Conservation (phyloP, 1,139 yeast genomes). For the Pichia norvegensis region DNA sequence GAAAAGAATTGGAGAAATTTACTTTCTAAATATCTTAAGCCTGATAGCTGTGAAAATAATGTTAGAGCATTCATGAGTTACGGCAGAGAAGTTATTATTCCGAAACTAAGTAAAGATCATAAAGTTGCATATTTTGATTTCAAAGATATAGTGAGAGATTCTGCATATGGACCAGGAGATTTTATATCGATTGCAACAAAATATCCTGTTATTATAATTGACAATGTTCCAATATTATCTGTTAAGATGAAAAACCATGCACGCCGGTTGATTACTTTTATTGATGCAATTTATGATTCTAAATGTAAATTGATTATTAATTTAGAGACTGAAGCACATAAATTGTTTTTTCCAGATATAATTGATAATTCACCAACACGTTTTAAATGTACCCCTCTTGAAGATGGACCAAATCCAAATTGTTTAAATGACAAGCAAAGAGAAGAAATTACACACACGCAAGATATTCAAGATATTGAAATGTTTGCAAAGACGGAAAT, state of each 20-base stretch:
- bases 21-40: slow-evolving; percentile 19
- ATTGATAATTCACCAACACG: slow-evolving; percentile 3
- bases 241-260: slow-evolving; percentile 61
- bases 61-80: slow-evolving; percentile 40
- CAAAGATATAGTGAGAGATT: slow-evolving; percentile 48
- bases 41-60: slow-evolving; percentile 20
- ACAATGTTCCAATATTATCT: slow-evolving; percentile 54
- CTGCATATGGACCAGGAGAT: slow-evolving; percentile 54
- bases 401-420: slow-evolving; percentile 14
- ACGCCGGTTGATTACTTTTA: slow-evolving; percentile 52
- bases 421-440: slow-evolving; percentile 7
- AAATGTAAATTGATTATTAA: slow-evolving; percentile 51
- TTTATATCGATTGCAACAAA: slow-evolving; percentile 60
- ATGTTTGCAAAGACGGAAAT: slow-evolving; percentile 60
- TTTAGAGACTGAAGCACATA: slow-evolving; percentile 42
- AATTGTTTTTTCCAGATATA: slow-evolving; percentile 51
- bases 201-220: slow-evolving; percentile 49
- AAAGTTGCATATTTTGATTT: slow-evolving; percentile 47
- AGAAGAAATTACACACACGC: slow-evolving; percentile 1
- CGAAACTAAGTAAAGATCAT: slow-evolving; percentile 24
- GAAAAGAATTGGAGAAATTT: slow-evolving; percentile 34
- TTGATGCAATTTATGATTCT: slow-evolving; percentile 65
- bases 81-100: slow-evolving; percentile 44
- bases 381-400: slow-evolving; percentile 19
- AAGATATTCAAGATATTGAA: slow-evolving; percentile 47